These are phyloP conservation scores for Pelargonium fulgidum DNA, from an alignment of 441 rosid genomes.

Conservation along the genomic window DNA sequence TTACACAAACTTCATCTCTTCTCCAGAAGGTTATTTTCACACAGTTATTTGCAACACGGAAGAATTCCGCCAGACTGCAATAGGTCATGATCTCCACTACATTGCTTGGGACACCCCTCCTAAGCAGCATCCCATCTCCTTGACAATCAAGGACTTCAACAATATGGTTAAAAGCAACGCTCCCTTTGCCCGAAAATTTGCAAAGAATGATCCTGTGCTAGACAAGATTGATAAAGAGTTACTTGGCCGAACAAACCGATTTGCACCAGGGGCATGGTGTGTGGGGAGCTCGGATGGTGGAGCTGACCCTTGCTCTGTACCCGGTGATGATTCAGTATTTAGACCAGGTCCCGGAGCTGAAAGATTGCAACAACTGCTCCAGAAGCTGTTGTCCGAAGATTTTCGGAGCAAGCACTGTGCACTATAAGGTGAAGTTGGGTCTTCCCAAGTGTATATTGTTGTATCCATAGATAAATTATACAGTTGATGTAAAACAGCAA, in stretches of 20 bases:
- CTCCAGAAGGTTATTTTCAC: constrained; percentile 95
- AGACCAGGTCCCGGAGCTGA: constrained; percentile 74
- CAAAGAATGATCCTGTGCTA: constrained; percentile 59
- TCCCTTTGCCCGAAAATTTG: constrained; percentile 82
- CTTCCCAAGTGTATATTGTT: constrained; percentile 33
- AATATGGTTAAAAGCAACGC: constrained; percentile 76
- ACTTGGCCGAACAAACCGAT: constrained; percentile 52
- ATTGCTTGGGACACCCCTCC: constrained; percentile 97
- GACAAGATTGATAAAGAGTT: constrained; percentile 85
- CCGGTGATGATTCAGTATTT: constrained; percentile 54
- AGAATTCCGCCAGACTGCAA: constrained; percentile 49
- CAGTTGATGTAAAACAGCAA: constrained; percentile 20
- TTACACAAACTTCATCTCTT: constrained; percentile 76
- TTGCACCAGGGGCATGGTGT: constrained; percentile 90
- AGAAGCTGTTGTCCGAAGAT: constrained; percentile 51
- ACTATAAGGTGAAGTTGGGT: constrained; percentile 24
- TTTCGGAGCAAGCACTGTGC: constrained; percentile 53
- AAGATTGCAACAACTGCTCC: constrained; percentile 57
- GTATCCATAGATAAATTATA: constrained; percentile 25
- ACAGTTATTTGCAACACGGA: constrained; percentile 72
- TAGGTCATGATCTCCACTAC: constrained; percentile 82
- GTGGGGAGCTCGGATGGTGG: constrained; percentile 53
- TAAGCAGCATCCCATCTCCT: constrained; percentile 71
- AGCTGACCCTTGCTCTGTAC: constrained; percentile 57
- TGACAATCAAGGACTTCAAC: constrained; percentile 61